These are phyloP conservation scores for Prunella vulgaris DNA, from an alignment of 257 asterid species.

Conservation along the genomic window DNA sequence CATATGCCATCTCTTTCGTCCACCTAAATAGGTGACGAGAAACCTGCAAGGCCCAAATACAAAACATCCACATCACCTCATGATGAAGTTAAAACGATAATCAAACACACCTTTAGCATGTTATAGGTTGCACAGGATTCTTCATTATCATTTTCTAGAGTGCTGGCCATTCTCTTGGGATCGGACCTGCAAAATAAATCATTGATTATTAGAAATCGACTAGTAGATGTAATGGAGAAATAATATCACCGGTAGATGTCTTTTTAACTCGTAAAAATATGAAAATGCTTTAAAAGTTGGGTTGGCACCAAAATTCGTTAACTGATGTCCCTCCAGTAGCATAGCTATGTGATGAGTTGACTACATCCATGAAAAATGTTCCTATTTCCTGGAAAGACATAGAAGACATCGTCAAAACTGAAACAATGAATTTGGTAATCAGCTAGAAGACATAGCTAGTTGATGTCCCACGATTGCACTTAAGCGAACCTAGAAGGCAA, in stretches of 20 bases:
- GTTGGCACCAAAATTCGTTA: constrained; percentile 64
- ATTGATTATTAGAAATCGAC: constrained; percentile 1
- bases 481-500: too few species aligned
- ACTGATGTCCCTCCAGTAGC: constrained; percentile 96
- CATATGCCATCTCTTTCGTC: constrained; percentile 83
- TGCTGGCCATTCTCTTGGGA: constrained; percentile 69
- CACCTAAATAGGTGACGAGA: constrained; percentile 81
- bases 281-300: not conserved
- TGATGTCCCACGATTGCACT: not conserved
- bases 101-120: constrained; percentile 76
- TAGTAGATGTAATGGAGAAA: not conserved
- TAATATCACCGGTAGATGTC: not conserved
- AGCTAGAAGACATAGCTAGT: not conserved
- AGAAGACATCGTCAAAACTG: not conserved
- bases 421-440: not conserved
- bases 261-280: not conserved
- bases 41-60: constrained; percentile 43
- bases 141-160: constrained; percentile 65
- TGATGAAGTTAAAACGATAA: not conserved
- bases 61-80: constrained; percentile 1
- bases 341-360: constrained; percentile 85
- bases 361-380: constrained; percentile 62
- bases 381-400: constrained; percentile 63
- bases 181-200: constrained; percentile 50
- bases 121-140: constrained; percentile 95